Evolutionary conservation across 306 rosid species (phyloP), one percentile per base, ranked within the genome.

Genomic region (Astragalus glycyphyllos): DNA sequence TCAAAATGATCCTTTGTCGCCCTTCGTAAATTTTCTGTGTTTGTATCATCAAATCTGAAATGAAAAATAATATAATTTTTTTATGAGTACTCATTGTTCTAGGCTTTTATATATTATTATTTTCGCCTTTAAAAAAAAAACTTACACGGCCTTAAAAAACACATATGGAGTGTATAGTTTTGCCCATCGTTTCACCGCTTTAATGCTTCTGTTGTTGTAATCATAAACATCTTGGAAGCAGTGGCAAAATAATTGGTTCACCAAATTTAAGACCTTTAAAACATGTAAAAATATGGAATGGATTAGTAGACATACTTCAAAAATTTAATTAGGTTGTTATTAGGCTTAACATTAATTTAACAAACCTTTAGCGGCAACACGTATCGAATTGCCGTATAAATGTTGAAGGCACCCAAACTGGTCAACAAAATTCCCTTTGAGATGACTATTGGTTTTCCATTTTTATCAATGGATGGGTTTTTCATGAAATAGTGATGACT

Each of bases 11-110:
- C 35, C 44, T 49, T 73, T 46, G 68, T 34, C 38, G 2, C 14
- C 13, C 1, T 20, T 8, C 68, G 5, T 13, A 87, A 65, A 9
- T 12, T 74, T 64, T 87, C 77, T 2, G 82, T 35, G 67, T 84
- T 75, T 1, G 61, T 53, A 61, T 84, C 89, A 7, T 84, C 81
- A 73, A 84, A 84, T 1, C 91, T 86, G 75, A 54, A 46, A 56
- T 9, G 0, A 1, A 37, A 20, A 46, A n/a, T 11, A 44, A 0
- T 14, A 49, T 13, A 1, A 6, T 3, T 38, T 46, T 46, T 37
- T 51, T 14, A 32, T 13, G 17, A 32, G 31, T 26, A 26, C 31
- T 26, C 31, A 26, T 26, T 26, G 3, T 26, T 26, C 31, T 26
- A 1, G 31, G 3, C 31, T 26, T 26, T 26, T 26, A 2, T 26